These are phyloP conservation scores for Fusarium guadeloupense DNA, from an alignment of 2,329 filamentous ascomycete genomes.

Conservation along the genomic window DNA sequence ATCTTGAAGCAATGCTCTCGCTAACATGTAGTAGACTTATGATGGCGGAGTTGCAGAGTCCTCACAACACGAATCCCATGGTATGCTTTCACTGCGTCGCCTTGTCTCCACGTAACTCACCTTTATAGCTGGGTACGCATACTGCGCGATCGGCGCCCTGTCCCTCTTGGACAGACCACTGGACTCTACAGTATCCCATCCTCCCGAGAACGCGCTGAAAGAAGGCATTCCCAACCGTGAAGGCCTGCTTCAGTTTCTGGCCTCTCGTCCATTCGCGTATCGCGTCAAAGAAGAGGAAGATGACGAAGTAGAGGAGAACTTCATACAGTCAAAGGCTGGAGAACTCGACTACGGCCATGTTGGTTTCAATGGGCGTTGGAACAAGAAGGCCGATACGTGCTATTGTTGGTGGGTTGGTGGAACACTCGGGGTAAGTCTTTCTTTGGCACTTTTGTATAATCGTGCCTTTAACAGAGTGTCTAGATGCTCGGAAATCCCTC, in stretches of 20 bases:
- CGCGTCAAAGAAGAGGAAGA: slow-evolving; percentile 58
- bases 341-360: slow-evolving; percentile 57
- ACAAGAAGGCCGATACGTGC: slow-evolving; percentile 94
- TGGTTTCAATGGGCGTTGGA: slow-evolving; percentile 89
- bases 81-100: slow-evolving; percentile 54
- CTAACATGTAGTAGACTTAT: slow-evolving; percentile 66
- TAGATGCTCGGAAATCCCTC: slow-evolving; percentile 67
- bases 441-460: not conserved
- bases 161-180: slow-evolving; percentile 75
- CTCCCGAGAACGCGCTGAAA: slow-evolving; percentile 44
- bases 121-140: slow-evolving; percentile 81
- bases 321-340: slow-evolving; percentile 49
- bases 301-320: slow-evolving; percentile 55
- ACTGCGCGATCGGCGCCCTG: slow-evolving; percentile 83
- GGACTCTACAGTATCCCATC: slow-evolving; percentile 35
- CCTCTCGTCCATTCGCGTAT: slow-evolving; percentile 71
- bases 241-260: slow-evolving; percentile 63
- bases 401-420: slow-evolving; percentile 93
- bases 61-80: slow-evolving; percentile 83
- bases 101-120: slow-evolving; percentile 13
- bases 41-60: slow-evolving; percentile 86
- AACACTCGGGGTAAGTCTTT: slow-evolving; percentile 58
- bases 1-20: not conserved
- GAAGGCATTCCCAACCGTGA: slow-evolving; percentile 48
- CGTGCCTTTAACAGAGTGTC: not conserved